Evolutionary conservation across 2,329 filamentous ascomycete species (phyloP).

Genomic region (Penicillium crustosum): DNA sequence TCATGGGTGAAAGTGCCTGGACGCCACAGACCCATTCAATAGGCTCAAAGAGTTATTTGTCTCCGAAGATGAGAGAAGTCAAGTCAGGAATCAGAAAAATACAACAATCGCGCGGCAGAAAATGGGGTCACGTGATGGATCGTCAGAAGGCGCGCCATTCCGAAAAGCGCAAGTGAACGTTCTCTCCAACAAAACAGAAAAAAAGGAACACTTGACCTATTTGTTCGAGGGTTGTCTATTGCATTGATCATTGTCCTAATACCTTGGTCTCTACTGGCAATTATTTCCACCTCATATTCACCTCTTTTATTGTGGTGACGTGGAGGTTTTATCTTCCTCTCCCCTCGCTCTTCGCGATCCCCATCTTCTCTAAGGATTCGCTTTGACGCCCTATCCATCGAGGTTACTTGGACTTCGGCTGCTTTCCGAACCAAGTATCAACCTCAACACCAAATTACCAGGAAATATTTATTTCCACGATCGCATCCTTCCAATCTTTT

Average conservation of each 20-base stretch:
- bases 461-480: constrained; percentile 3
- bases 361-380: constrained; percentile 25
- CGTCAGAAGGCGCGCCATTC: constrained; percentile 35
- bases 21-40: constrained; percentile 16
- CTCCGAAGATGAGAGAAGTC: constrained; percentile 5
- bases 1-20: constrained; percentile 24
- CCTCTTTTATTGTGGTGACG: constrained; percentile 4
- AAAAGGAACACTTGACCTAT: not conserved
- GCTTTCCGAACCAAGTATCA: constrained; percentile 24
- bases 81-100: constrained; percentile 8
- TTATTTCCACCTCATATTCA: not conserved
- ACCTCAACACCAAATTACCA: constrained; percentile 21
- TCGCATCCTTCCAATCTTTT: constrained; percentile 16
- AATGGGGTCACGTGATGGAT: constrained; percentile 35
- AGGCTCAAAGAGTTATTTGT: constrained; percentile 4
- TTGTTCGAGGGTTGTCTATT: constrained; percentile 6
- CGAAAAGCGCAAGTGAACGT: constrained; percentile 28
- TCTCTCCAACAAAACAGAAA: constrained; percentile 5
- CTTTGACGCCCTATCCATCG: constrained; percentile 28
- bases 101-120: constrained; percentile 25
- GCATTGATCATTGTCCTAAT: constrained; percentile 7
- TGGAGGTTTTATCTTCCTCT: constrained; percentile 3
- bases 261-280: not conserved
- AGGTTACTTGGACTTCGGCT: constrained; percentile 23
- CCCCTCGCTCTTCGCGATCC: constrained; percentile 29